Conservation (phyloP, 106 monocot genomes). For the Hemerocallis citrina region DNA sequence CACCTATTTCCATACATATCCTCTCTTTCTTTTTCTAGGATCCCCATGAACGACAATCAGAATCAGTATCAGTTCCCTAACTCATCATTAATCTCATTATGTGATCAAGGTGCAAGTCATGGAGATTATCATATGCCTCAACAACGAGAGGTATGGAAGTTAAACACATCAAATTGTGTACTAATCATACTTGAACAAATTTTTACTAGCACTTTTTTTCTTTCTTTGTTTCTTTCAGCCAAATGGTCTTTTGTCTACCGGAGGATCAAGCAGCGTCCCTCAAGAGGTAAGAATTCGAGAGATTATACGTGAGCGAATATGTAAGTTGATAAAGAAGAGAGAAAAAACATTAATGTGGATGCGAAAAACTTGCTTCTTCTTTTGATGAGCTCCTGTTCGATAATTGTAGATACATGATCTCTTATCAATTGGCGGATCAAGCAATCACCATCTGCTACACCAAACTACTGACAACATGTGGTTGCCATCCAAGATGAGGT, state of each 20-base stretch:
- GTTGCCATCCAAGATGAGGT: constrained; percentile 17
- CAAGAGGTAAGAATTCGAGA: no score
- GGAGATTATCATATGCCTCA: neutral
- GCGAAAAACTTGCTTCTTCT: no score
- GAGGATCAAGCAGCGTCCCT: no score
- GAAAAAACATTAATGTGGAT: no score
- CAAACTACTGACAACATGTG: neutral
- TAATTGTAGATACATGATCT: neutral
- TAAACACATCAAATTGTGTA: neutral
- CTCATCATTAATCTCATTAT: neutral
- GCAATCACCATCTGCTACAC: neutral
- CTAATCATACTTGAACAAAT: neutral
- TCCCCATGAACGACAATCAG: constrained; percentile 9
- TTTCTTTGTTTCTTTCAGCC: neutral
- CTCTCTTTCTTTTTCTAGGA: neutral
- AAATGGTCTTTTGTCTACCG: no score
- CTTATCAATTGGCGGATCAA: neutral
- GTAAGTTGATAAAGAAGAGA: no score
- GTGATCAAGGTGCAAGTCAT: constrained; percentile 1
- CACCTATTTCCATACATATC: neutral
- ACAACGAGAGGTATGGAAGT: neutral
- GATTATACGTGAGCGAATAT: no score
- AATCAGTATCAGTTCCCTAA: constrained; percentile 1
- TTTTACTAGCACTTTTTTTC: neutral
- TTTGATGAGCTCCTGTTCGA: neutral